phyloP scores from a whole-genome alignment of 2,329 filamentous ascomycete genomes.

The Gyromitra esculenta region DNA sequence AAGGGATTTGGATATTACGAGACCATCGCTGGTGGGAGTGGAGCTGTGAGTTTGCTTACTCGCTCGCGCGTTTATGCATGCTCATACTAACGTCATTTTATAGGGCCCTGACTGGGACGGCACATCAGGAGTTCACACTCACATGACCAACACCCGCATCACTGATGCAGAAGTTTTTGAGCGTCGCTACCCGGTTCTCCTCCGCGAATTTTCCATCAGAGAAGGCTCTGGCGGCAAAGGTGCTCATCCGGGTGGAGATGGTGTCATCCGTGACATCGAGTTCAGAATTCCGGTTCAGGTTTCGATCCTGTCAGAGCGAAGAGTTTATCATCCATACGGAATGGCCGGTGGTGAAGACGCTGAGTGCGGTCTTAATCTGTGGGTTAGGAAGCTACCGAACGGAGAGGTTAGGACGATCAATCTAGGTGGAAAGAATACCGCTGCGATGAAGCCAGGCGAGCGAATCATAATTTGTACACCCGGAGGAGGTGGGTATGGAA shows the following conservation, averaged over 20 bases:
- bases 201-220: constrained; percentile 75
- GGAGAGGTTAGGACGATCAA: constrained; percentile 54
- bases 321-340: constrained; percentile 82
- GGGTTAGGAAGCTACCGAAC: constrained; percentile 75
- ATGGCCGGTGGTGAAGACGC: constrained; percentile 84
- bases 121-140: constrained; percentile 78
- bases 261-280: constrained; percentile 81
- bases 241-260: constrained; percentile 76
- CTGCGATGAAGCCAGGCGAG: constrained; percentile 78
- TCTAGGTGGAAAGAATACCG: constrained; percentile 75
- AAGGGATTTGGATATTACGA: constrained; percentile 88
- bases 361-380: constrained; percentile 82
- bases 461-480: constrained; percentile 80
- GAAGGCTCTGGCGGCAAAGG: constrained; percentile 72
- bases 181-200: constrained; percentile 76
- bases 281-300: constrained; percentile 81
- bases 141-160: constrained; percentile 88
- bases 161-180: constrained; percentile 84
- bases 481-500: constrained; percentile 74
- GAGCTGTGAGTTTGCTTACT: constrained; percentile 64
- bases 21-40: constrained; percentile 80
- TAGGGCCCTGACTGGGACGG: constrained; percentile 75
- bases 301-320: constrained; percentile 78
- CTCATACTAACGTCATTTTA: constrained; percentile 9
- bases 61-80: neutral